Conservation (phyloP, 441 rosid species). For the Capsella rubella region DNA sequence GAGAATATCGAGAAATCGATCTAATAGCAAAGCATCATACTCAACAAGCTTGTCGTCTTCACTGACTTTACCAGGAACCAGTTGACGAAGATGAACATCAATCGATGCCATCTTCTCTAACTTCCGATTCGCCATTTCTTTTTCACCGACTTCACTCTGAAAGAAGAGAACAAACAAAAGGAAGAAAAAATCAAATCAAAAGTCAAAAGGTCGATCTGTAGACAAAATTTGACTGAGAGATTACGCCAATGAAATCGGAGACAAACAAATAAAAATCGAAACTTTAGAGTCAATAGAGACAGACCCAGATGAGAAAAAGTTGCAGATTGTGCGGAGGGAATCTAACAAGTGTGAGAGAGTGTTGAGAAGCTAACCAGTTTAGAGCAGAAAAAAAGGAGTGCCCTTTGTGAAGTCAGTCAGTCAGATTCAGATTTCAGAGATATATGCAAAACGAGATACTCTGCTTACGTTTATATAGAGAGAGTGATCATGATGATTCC, state of each 20-base stretch:
- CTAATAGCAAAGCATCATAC: slow-evolving; percentile 92
- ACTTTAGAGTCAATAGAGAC: slow-evolving; percentile 19
- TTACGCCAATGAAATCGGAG: slow-evolving; percentile 27
- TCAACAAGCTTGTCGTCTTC: slow-evolving; percentile 97
- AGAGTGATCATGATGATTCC: background rate
- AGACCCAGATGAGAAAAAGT: slow-evolving; percentile 23
- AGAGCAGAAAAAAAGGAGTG: slow-evolving; percentile 1
- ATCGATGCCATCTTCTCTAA: slow-evolving; percentile 94
- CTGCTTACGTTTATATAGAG: slow-evolving; percentile 30
- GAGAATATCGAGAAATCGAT: slow-evolving; percentile 92
- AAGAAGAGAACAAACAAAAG: background rate
- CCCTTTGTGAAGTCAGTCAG: slow-evolving; percentile 28
- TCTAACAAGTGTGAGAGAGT: slow-evolving; percentile 7
- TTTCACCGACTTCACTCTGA: slow-evolving; percentile 18
- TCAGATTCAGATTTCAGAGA: slow-evolving; percentile 41
- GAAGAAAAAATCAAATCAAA: background rate
- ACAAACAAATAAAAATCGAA: background rate
- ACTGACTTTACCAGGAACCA: slow-evolving; percentile 86
- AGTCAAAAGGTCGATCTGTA: slow-evolving; percentile 21
- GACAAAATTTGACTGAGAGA: slow-evolving; percentile 14
- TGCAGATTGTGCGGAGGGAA: slow-evolving; percentile 24
- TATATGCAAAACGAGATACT: slow-evolving; percentile 11
- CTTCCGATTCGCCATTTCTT: slow-evolving; percentile 65
- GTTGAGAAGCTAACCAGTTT: slow-evolving; percentile 33
- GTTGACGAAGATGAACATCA: slow-evolving; percentile 86